Conservation (phyloP, 1,139 yeast genomes). For the Tardiomyces digboiensis region DNA sequence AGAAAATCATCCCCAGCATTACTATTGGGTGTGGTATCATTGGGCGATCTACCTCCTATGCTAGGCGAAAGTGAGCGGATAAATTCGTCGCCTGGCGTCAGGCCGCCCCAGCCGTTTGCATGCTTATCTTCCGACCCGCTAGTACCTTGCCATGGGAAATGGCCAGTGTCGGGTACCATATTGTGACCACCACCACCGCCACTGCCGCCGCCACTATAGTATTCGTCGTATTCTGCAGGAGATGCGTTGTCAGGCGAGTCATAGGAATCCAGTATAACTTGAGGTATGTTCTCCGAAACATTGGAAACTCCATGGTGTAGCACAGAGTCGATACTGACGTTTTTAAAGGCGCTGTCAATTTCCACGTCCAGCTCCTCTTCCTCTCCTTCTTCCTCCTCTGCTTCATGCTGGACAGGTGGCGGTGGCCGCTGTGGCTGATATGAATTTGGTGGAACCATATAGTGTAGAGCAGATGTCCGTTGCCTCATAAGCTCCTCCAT, state of each 20-base stretch:
- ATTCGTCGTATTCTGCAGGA: not conserved
- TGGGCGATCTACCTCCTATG: not conserved
- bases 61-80: not conserved
- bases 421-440: slow-evolving; percentile 1
- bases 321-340: slow-evolving; percentile 30
- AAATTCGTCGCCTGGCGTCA: not conserved
- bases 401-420: slow-evolving; percentile 7
- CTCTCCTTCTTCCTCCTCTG: slow-evolving; percentile 3
- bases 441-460: slow-evolving; percentile 5
- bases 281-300: slow-evolving; percentile 14
- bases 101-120: no score
- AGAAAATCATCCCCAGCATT: not conserved
- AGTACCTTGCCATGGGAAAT: not conserved
- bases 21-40: not conserved
- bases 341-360: slow-evolving; percentile 25
- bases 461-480: slow-evolving; percentile 11
- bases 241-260: not conserved
- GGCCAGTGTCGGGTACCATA: no score
- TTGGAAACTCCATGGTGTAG: slow-evolving; percentile 29
- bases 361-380: slow-evolving; percentile 26
- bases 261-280: not conserved
- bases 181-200: no score
- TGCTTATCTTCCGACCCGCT: no score
- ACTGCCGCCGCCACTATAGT: not conserved
- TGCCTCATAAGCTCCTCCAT: slow-evolving; percentile 30